Evolutionary conservation across 139 green algal species (phyloP).

Genomic region (Coelastrella sp.): DNA sequence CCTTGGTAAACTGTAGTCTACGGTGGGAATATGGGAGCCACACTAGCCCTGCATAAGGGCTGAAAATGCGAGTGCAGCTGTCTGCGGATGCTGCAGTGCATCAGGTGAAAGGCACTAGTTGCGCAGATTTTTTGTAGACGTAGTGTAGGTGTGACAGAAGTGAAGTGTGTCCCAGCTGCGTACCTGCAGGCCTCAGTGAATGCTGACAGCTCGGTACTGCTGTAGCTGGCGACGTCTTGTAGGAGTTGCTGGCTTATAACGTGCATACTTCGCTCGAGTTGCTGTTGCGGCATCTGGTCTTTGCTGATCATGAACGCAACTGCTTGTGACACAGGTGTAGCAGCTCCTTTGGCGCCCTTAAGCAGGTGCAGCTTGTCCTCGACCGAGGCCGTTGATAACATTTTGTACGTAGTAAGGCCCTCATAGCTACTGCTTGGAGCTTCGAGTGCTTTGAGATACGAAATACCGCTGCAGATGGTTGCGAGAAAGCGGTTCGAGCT

Average conservation of each 20-base stretch:
- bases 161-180: not conserved
- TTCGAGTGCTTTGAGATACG: not conserved
- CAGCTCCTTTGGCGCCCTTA: not conserved
- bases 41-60: no score
- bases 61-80: no score
- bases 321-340: not conserved
- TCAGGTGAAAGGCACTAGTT: not conserved
- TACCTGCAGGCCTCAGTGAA: slow-evolving; percentile 39
- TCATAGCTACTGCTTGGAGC: not conserved
- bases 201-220: slow-evolving; percentile 25
- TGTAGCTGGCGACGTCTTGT: not conserved
- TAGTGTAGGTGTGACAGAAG: not conserved
- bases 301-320: slow-evolving; percentile 37
- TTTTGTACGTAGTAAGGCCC: no score
- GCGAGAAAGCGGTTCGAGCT: not conserved
- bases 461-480: not conserved
- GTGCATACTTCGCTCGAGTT: slow-evolving; percentile 5
- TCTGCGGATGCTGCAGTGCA: not conserved
- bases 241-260: slow-evolving; percentile 16
- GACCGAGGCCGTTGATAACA: not conserved
- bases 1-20: no score
- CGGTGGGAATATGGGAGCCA: no score
- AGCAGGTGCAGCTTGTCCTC: not conserved
- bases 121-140: not conserved
- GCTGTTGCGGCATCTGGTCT: slow-evolving; percentile 14